Evolutionary conservation across 805 yeast genomes (phyloP).

Genomic region (Crinitomyces ghanaensis): DNA sequence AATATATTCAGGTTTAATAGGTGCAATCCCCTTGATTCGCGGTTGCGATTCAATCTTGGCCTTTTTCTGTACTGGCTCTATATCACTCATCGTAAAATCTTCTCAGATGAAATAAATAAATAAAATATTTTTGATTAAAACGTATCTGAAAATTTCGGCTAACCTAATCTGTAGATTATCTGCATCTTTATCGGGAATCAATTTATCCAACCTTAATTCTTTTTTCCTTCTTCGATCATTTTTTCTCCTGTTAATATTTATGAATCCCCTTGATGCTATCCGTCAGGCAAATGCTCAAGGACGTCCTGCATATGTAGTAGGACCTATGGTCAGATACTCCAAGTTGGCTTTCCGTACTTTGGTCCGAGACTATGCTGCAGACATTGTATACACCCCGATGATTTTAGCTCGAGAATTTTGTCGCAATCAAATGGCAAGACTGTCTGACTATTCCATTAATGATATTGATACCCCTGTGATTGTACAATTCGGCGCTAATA

Average conservation of each 20-base stretch:
- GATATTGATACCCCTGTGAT: constrained; percentile 56
- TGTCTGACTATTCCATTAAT: constrained; percentile 78
- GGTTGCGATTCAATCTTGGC: too few relatives aligned
- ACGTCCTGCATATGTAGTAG: constrained; percentile 57
- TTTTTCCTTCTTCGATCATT: too few relatives aligned
- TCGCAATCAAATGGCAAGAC: constrained; percentile 66
- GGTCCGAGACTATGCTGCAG: constrained; percentile 60
- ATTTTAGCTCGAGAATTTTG: constrained; percentile 92
- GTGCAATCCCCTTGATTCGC: constrained; percentile 54
- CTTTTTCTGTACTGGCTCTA: too few relatives aligned
- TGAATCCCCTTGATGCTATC: constrained; percentile 44
- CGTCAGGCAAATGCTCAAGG: constrained; percentile 35
- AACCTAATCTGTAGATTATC: too few relatives aligned
- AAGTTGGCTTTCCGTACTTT: constrained; percentile 84
- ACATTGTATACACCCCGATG: constrained; percentile 92
- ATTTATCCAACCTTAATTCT: too few relatives aligned
- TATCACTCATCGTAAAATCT: too few relatives aligned
- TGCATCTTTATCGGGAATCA: too few relatives aligned
- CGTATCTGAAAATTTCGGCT: too few relatives aligned
- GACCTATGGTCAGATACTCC: constrained; percentile 97
- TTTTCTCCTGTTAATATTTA: too few relatives aligned
- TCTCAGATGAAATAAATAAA: too few relatives aligned
- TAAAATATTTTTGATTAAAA: too few relatives aligned
- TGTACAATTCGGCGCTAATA: constrained; percentile 86
- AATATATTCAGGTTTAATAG: constrained; percentile 61